Base-by-base conservation (phyloP, 495 filamentous ascomycete genomes). In the Penicillium macrosclerotiorum region DNA sequence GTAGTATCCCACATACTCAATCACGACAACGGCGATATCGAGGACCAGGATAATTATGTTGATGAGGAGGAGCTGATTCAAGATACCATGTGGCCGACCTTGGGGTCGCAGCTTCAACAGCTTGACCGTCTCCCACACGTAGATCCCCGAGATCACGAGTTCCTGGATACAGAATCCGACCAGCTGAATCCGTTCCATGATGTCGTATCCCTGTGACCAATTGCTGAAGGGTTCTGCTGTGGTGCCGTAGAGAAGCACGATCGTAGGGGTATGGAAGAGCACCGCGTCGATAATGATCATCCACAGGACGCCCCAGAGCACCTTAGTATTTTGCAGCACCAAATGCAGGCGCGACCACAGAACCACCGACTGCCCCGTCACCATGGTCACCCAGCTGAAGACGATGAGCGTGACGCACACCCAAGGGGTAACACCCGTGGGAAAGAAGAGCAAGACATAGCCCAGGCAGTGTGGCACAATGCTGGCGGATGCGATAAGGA, bases 161-260 rank as follows among this genome's bases (percentile, higher is more conserved):
- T 83, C 80, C 53, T 83, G 80, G 7, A 79, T 34, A 37, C 67
- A 74, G 58, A 83, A 80, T 2, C 63, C 73, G 2, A 71, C 64
- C 22, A 82, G 64, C 53, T 83, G 74, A 4, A 77, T 62, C 2
- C 70, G 72, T 37, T 82, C 79, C 55, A 76, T 72, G 22, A 76
- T 55, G 7, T 67, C 60, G 51, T 78, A 83, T 0, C 62, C 67
- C 0, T 20, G 22, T 3, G 63, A 41, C 44, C 71, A 77, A 4
- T 31, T 22, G 14, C 69, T 61, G 5, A 53, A 45, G 4, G 55
- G 44, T 5, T 53, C 54, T 29, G 46, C 59, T 0, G 65, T 51
- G 37, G 59, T 55, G 3, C 69, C 75, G 42, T 64, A 78, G 0
- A 74, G 54, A 11, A 78, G 52, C 2, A 76, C 59, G 12, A 60